Evolutionary conservation across 768 basidiomycete species (phyloP).

Genomic region (Sarcomyxa edulis): DNA sequence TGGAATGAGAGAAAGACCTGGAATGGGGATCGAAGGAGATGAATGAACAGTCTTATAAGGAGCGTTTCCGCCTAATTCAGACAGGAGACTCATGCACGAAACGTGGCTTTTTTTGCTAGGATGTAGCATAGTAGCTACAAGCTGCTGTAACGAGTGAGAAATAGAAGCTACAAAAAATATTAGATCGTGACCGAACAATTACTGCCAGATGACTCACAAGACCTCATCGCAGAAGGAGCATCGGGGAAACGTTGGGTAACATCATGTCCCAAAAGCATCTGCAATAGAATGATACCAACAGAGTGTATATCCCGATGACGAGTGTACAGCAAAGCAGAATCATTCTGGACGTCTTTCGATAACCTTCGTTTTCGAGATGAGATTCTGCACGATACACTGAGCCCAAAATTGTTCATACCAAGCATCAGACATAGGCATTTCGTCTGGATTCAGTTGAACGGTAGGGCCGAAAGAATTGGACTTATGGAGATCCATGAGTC

Average conservation of each 20-base stretch:
- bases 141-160: slow-evolving; percentile 44
- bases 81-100: slow-evolving; percentile 53
- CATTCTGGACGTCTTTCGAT: slow-evolving; percentile 74
- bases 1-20: slow-evolving; percentile 13
- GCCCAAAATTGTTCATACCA: slow-evolving; percentile 17
- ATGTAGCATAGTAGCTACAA: slow-evolving; percentile 56
- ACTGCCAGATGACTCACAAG: slow-evolving; percentile 33
- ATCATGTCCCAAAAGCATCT: slow-evolving; percentile 81
- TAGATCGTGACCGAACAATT: slow-evolving; percentile 1
- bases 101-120: slow-evolving; percentile 51
- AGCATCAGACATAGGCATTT: slow-evolving; percentile 42
- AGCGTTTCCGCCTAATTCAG: slow-evolving; percentile 47
- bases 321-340: slow-evolving; percentile 70
- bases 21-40: slow-evolving; percentile 20
- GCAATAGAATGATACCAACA: slow-evolving; percentile 72
- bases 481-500: slow-evolving; percentile 73
- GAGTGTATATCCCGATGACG: slow-evolving; percentile 78
- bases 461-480: slow-evolving; percentile 71
- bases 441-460: slow-evolving; percentile 22
- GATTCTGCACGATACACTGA: slow-evolving; percentile 4
- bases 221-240: slow-evolving; percentile 51
- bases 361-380: slow-evolving; percentile 39
- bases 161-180: slow-evolving; percentile 37
- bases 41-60: slow-evolving; percentile 21
- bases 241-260: slow-evolving; percentile 52